Base-by-base conservation (phyloP, 1,139 yeast genomes). In the Pichia inconspicua region DNA sequence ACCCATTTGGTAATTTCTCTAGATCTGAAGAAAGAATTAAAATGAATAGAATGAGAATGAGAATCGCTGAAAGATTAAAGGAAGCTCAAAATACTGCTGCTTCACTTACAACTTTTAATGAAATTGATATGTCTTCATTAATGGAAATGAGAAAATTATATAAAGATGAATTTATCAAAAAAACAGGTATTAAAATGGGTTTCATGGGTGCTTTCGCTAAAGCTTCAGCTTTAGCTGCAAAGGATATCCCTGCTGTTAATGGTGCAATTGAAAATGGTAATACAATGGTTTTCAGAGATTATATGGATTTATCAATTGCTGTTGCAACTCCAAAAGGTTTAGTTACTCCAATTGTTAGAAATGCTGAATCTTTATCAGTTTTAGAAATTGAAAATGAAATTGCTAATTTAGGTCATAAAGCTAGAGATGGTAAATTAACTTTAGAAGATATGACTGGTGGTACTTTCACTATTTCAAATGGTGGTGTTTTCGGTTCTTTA, bases 401-500 rank as follows among this genome's bases (percentile, higher is more conserved):
- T 59, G 66, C 81, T 51, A 71, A 73, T 59, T 77, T 92, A 65
- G 95, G 97, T 71, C 75, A 75, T 67, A 92, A 89, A 74, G 98
- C 98, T 56, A 87, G 98, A 71, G 97, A 92, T 67, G 94, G 94
- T 65, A 90, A 92, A 74, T 80, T 92, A 66, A 86, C 97, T 50
- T 74, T 92, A 59, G 99, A 92, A 75, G 99, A 92, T 70, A 92
- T 94, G 98, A 81, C 97, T 54, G 98, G 99, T 69, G 99, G 99
- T 70, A 90, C 97, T 54, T 90, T 92, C 76, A 92, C 99, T 65
- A 92, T 92, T 64, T 92, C 98, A 52, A 92, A 92, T 74, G 99
- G 99, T 68, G 99, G 99, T 70, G 97, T 92, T 53, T 92, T 92
- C 63, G 99, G 99, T 55, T 92, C 98, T 35, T 76, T 92, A 60